phyloP scores from a whole-genome alignment of 1,284 basidiomycete genomes.

The Tremellales sp. region DNA sequence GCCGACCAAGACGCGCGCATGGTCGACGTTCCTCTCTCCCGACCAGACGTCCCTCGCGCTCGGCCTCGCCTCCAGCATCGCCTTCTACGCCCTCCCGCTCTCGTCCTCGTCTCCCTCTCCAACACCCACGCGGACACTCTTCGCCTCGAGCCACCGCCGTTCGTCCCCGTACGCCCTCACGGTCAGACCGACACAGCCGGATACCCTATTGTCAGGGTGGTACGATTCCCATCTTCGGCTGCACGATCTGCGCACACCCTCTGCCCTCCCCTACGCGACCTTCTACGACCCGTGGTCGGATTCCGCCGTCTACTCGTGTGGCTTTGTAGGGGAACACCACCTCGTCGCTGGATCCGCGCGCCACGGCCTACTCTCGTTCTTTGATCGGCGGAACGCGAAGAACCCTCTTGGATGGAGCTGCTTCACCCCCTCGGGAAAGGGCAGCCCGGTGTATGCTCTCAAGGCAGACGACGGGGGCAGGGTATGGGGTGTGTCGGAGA shows the following conservation, averaged over 20 bases:
- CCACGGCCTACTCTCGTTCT: slow-evolving; percentile 43
- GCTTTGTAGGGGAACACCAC: slow-evolving; percentile 33
- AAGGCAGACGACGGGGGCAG: slow-evolving; percentile 41
- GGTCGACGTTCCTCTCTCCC: slow-evolving; percentile 31
- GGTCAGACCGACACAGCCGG: slow-evolving; percentile 17
- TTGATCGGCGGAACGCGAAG: slow-evolving; percentile 33
- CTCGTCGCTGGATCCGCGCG: slow-evolving; percentile 41
- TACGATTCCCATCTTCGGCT: slow-evolving; percentile 44
- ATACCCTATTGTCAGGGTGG: slow-evolving; percentile 41
- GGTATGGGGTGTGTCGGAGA: slow-evolving; percentile 48
- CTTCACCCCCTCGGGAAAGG: slow-evolving; percentile 44
- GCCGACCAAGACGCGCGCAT: slow-evolving; percentile 21
- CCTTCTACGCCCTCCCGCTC: slow-evolving; percentile 12
- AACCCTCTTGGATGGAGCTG: slow-evolving; percentile 32
- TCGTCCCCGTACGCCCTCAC: too few relatives aligned
- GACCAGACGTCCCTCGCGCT: slow-evolving; percentile 11
- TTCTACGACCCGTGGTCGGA: slow-evolving; percentile 43
- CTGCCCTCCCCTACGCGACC: slow-evolving; percentile 15
- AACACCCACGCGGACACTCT: slow-evolving; percentile 2
- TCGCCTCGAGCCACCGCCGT: too few relatives aligned
- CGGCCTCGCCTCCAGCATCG: slow-evolving; percentile 20
- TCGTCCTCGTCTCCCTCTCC: slow-evolving; percentile 8
- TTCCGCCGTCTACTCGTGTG: slow-evolving; percentile 38
- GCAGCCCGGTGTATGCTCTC: slow-evolving; percentile 45
- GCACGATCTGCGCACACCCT: slow-evolving; percentile 38